A percentile compares a stretch with the other conserved stretches of the same genome.
These are phyloP conservation scores for Ministeria vibrans DNA, from an alignment of 78 protist species.

Conservation along the genomic window DNA sequence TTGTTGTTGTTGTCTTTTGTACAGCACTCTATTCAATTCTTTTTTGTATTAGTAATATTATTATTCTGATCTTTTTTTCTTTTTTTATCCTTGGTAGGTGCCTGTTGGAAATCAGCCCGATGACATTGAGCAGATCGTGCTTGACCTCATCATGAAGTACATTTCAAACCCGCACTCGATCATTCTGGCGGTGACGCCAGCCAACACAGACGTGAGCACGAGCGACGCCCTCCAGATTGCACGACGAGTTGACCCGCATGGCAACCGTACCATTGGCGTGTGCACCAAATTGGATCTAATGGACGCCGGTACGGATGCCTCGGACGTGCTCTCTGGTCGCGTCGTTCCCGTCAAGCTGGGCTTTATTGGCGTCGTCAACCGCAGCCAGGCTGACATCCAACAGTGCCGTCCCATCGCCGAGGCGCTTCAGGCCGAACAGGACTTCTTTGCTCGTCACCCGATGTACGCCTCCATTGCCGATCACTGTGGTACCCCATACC, in stretches of 20 bases:
- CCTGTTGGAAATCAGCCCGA: slow-evolving; percentile 87
- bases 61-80: too few species aligned
- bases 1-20: neutral
- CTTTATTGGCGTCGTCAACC: slow-evolving; percentile 80
- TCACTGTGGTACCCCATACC: slow-evolving; percentile 56
- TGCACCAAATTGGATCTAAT: slow-evolving; percentile 84
- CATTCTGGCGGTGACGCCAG: slow-evolving; percentile 93
- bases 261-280: slow-evolving; percentile 92
- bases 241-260: slow-evolving; percentile 73
- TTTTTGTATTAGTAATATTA: too few species aligned
- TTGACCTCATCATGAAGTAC: slow-evolving; percentile 58
- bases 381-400: slow-evolving; percentile 73
- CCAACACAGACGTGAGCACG: slow-evolving; percentile 89
- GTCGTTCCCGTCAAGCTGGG: slow-evolving; percentile 57
- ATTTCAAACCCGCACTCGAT: slow-evolving; percentile 65
- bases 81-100: too few species aligned
- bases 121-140: slow-evolving; percentile 78
- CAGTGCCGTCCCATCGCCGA: slow-evolving; percentile 16
- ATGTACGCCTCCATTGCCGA: slow-evolving; percentile 48
- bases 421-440: slow-evolving; percentile 45
- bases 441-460: slow-evolving; percentile 61
- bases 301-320: slow-evolving; percentile 87
- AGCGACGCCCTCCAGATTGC: slow-evolving; percentile 86
- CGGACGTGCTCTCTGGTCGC: slow-evolving; percentile 71
- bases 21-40: neutral